Percentiles rank a stretch among this genome's conserved stretches.
Conservation (phyloP, 208 protist genomes). For the Phytomonas sp. region DNA sequence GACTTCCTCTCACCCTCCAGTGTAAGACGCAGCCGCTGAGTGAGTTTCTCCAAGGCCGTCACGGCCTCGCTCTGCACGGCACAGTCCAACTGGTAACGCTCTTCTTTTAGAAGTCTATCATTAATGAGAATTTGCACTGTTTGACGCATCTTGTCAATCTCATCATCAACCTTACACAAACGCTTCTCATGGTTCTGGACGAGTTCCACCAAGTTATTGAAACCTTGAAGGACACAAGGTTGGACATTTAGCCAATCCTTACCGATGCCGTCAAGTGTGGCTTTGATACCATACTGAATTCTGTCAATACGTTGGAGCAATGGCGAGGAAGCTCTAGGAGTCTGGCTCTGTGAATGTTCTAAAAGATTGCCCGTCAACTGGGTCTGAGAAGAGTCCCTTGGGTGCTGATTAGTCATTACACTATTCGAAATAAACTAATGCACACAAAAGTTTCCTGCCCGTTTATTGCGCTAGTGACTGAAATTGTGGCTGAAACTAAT, state of each 20-base stretch:
- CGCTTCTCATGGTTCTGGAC: slow-evolving; percentile 14
- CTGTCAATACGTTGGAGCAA: slow-evolving; percentile 8
- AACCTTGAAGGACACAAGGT: slow-evolving; percentile 38
- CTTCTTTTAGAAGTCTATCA: slow-evolving; percentile 58
- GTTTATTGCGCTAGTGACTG: not conserved
- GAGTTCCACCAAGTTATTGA: slow-evolving; percentile 15
- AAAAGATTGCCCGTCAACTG: not conserved
- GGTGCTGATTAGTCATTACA: not conserved
- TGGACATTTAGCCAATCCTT: slow-evolving; percentile 71
- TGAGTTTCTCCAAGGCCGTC: not conserved
- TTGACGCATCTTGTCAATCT: slow-evolving; percentile 23
- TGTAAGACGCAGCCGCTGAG: not conserved
- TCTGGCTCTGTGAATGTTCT: not conserved
- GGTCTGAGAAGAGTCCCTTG: not conserved
- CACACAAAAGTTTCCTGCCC: not conserved
- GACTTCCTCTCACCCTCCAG: not conserved
- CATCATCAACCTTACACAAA: slow-evolving; percentile 21
- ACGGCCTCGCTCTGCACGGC: slow-evolving; percentile 8
- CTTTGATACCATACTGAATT: slow-evolving; percentile 26
- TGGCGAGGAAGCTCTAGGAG: not conserved
- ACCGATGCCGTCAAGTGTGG: slow-evolving; percentile 30
- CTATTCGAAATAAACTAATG: not conserved
- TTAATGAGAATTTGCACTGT: slow-evolving; percentile 32
- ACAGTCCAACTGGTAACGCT: slow-evolving; percentile 49
- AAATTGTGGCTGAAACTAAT: not conserved